Evolutionary conservation across 257 asterid genomes (phyloP).

Genomic region (Lantana camara): DNA sequence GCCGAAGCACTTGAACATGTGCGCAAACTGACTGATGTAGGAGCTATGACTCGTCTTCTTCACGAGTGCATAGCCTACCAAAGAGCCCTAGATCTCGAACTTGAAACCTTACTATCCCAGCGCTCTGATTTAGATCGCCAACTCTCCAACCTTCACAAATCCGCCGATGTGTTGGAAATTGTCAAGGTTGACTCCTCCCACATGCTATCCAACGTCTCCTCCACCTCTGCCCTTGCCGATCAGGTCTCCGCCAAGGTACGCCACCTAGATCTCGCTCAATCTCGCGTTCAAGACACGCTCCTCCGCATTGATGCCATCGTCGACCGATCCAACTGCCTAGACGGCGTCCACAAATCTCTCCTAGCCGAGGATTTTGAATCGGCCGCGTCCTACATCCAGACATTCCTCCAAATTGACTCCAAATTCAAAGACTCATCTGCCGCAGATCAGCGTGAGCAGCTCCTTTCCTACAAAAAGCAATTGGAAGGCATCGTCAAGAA

Average conservation of each 20-base stretch:
- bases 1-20: slow-evolving; percentile 64
- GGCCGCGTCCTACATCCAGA: slow-evolving; percentile 68
- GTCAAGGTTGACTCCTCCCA: slow-evolving; percentile 72
- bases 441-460: slow-evolving; percentile 82
- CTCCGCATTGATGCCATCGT: slow-evolving; percentile 76
- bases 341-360: slow-evolving; percentile 79
- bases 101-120: slow-evolving; percentile 72
- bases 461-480: slow-evolving; percentile 75
- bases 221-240: slow-evolving; percentile 82
- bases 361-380: slow-evolving; percentile 78
- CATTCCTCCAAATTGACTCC: slow-evolving; percentile 80
- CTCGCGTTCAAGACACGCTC: slow-evolving; percentile 84
- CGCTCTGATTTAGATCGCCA: slow-evolving; percentile 79
- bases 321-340: slow-evolving; percentile 72
- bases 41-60: slow-evolving; percentile 88
- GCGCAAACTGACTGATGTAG: slow-evolving; percentile 79
- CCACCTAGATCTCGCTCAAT: slow-evolving; percentile 83
- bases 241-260: slow-evolving; percentile 85
- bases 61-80: slow-evolving; percentile 95
- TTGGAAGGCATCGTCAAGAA: slow-evolving; percentile 72
- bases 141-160: slow-evolving; percentile 68
- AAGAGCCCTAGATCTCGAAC: slow-evolving; percentile 74
- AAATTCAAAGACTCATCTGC: slow-evolving; percentile 73
- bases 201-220: slow-evolving; percentile 71
- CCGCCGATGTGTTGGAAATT: slow-evolving; percentile 68